Evolutionary conservation across 2,329 filamentous ascomycete genomes (phyloP).

Genomic region (Aureobasidium mangrovei): DNA sequence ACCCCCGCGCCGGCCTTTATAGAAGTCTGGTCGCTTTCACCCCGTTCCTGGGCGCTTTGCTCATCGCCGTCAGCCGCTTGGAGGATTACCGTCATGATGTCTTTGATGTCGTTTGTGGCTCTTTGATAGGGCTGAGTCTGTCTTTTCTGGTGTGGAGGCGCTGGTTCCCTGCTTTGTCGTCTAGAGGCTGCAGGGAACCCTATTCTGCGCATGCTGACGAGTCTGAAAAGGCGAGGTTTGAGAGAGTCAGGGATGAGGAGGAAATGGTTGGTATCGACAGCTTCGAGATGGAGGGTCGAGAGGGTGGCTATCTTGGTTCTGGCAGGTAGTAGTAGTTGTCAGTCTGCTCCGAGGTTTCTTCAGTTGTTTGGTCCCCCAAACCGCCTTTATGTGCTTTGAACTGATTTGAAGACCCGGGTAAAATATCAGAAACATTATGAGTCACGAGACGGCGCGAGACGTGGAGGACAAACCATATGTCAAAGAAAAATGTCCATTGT

Average conservation of each 20-base stretch:
- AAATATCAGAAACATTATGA: too few relatives aligned
- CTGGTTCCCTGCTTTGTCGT: constrained; percentile 49
- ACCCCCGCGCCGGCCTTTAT: constrained; percentile 49
- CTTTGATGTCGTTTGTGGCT: constrained; percentile 51
- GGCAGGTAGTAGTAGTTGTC: background rate
- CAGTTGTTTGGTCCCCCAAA: too few relatives aligned
- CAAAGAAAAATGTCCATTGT: background rate
- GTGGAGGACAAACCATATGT: background rate
- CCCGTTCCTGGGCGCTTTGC: constrained; percentile 47
- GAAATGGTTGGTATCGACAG: constrained; percentile 21
- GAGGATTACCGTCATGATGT: constrained; percentile 58
- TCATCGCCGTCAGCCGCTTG: constrained; percentile 54
- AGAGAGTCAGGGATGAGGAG: constrained; percentile 39
- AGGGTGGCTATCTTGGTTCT: constrained; percentile 1
- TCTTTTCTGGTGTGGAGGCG: constrained; percentile 52
- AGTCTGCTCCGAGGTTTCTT: too few relatives aligned
- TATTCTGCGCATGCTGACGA: constrained; percentile 34
- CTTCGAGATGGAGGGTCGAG: constrained; percentile 11
- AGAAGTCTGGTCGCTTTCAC: constrained; percentile 46
- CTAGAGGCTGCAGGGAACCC: constrained; percentile 43
- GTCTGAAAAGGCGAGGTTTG: constrained; percentile 29
- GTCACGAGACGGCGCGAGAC: too few relatives aligned
- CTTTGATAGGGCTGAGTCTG: constrained; percentile 44
- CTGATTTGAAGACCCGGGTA: too few relatives aligned
- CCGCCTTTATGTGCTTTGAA: too few relatives aligned